phyloP scores from a whole-genome alignment of 2,329 filamentous ascomycete species.

The Neopestalotiopsis clavispora region DNA sequence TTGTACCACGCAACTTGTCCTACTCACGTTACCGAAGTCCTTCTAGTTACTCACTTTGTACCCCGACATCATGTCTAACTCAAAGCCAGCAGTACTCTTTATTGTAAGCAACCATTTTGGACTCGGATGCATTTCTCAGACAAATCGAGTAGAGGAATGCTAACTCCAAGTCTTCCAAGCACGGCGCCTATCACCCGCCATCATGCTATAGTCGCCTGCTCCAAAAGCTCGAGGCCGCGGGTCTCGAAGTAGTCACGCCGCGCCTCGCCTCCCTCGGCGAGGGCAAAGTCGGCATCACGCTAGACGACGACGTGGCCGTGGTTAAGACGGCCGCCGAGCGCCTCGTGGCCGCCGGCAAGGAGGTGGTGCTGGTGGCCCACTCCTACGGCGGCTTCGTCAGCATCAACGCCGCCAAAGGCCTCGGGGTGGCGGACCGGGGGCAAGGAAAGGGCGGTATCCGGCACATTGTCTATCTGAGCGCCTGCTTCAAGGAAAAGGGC shows the following conservation, averaged over 20 bases:
- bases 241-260: slow-evolving; percentile 11
- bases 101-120: background rate
- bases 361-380: slow-evolving; percentile 14
- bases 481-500: background rate
- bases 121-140: background rate
- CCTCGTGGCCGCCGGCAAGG: slow-evolving; percentile 2
- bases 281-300: background rate
- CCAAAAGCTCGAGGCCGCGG: background rate
- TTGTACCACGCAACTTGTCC: too few species aligned
- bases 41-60: background rate
- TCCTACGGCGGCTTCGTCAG: slow-evolving; percentile 14
- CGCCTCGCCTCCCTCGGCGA: slow-evolving; percentile 12
- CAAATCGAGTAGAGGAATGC: background rate
- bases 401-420: background rate
- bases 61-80: background rate
- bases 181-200: slow-evolving; percentile 18
- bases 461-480: slow-evolving; percentile 13
- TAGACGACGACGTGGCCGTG: slow-evolving; percentile 16
- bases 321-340: background rate
- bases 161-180: background rate
- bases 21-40: too few species aligned
- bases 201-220: background rate
- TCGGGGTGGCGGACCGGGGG: background rate
- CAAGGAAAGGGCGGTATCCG: slow-evolving; percentile 8
- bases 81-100: background rate